phyloP scores from a whole-genome alignment of 225 moss, liverwort and hornwort species.

The Pseudisothecium myosuroides region DNA sequence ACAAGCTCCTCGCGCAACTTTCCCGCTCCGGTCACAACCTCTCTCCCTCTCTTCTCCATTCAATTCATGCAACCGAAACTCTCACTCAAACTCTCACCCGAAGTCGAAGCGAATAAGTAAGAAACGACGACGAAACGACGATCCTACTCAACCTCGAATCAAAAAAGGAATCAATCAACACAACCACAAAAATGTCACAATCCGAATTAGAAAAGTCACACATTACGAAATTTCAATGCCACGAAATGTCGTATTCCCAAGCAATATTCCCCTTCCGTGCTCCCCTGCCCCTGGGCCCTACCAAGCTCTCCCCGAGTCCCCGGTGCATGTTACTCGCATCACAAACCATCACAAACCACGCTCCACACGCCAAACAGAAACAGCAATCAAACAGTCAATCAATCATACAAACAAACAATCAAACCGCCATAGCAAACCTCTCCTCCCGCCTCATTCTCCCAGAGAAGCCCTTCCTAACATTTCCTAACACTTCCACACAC shows the following conservation, averaged over 20 bases:
- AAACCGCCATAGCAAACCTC: not conserved
- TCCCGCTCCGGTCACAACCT: not conserved
- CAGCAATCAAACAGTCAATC: not conserved
- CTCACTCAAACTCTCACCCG: not conserved
- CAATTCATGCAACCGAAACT: not conserved
- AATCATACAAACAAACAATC: not conserved
- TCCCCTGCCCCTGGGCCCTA: slow-evolving; percentile 13
- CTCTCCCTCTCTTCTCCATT: not conserved
- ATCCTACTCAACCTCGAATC: not conserved
- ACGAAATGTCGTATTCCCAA: not conserved
- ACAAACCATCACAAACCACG: not conserved
- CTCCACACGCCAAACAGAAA: not conserved
- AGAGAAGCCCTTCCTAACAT: not conserved
- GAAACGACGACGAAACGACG: not conserved
- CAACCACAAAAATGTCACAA: not conserved
- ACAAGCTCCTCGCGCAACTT: not conserved
- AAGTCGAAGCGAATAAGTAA: not conserved
- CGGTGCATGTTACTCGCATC: slow-evolving; percentile 3
- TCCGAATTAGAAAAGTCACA: not conserved
- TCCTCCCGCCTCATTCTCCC: not conserved
- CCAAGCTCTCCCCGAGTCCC: not conserved
- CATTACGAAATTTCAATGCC: not conserved
- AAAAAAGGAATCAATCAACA: not conserved
- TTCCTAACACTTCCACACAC: not conserved
- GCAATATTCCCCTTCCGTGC: not conserved